Base-by-base conservation (phyloP, 805 yeast species). In the Debaryomyces prosopidis region DNA sequence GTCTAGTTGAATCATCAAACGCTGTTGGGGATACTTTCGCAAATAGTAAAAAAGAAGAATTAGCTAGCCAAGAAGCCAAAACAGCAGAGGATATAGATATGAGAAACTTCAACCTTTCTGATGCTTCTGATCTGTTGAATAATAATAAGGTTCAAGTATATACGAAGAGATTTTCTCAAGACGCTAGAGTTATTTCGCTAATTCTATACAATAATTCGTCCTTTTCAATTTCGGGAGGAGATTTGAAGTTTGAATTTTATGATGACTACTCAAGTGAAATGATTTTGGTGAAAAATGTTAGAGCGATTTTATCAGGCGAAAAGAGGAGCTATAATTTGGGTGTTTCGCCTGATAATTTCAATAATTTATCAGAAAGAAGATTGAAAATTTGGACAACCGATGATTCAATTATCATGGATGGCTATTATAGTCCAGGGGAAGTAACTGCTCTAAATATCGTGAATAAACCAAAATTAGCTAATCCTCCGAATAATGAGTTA, bases 241-340 rank as follows among this genome's bases (percentile, higher is more conserved):
- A 57, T 27, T 54, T 66, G 23, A 56, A 48, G 11, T 65, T 67
- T 47, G 66, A 59, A 42, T 65, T 66, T 45, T 48, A 34, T 36
- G 52, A 57, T 46, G 50, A 44, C 8, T 31, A 19, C 3, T 43
- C 36, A 8, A 41, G 46, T 5, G 60, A 59, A 20, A 31, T 49
- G 5, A 45, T 62, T 35, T 26, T 48, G 14, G 62, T 65, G 4
- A 62, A 51, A 35, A 59, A 58, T 46, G 63, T 68, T 3, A 57
- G 53, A 35, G 50, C 51, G 20, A 53, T 63, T 33, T 55, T 49
- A 28, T 58, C 65, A 7, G 58, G 59, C 6, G 62, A 57, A 45
- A 56, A 57, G 14, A 63, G 63, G 39, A 54, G 53, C 40, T 66
- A 58, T 47, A 65, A 64, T 42, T 49, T 66, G 20, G 60, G 59